Base-by-base conservation (phyloP, 768 basidiomycete species). In the Agaricus bisporus region DNA sequence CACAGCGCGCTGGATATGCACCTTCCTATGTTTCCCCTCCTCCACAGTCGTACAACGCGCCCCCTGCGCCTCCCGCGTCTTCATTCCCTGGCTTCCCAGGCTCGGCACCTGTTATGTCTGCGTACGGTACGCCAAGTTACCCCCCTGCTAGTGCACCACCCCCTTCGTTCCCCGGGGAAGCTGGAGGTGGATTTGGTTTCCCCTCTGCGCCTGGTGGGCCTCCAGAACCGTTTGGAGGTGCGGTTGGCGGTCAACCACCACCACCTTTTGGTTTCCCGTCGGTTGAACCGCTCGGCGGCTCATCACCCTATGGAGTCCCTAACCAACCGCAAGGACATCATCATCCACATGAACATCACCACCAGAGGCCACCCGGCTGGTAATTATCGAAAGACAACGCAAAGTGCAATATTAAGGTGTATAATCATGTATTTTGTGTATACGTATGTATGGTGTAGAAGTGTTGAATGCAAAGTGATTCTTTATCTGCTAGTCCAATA, bases 181-280 rank as follows among this genome's bases (percentile, higher is more conserved):
- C 14, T 6, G 44, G 20, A 37, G 32, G 44, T 12, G 36, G 49
- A 18, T 39, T 39, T 18, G 39, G 51, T n/a, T 52, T 52, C 22
- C 63, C 38, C 2, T 39, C 14, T 73, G 71, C 42, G 60, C 66
- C 70, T 18, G 64, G 65, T 29, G 59, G 61, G 3, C 55, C 51
- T 56, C 56, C 55, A 10, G 38, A 60, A 12, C 58, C 62, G 8
- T 59, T 58, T 48, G 66, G 58, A 37, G 61, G 48, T 25, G 42
- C 48, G 25, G 14, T 48, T 46, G 45, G 45, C 9, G 56, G 55
- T 50, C 63, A 59, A 37, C 63, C 63, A 41, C 67, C 67, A 0
- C 71, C 67, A 0, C 71, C 68, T 4, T 32, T 43, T 61, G 58
- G 14, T 77, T 76, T 63, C 76, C 76, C 26, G 68, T 65, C 66